Evolutionary conservation across 2,329 filamentous ascomycete genomes (phyloP).

Genomic region (Sclerotinia sclerotiorum): DNA sequence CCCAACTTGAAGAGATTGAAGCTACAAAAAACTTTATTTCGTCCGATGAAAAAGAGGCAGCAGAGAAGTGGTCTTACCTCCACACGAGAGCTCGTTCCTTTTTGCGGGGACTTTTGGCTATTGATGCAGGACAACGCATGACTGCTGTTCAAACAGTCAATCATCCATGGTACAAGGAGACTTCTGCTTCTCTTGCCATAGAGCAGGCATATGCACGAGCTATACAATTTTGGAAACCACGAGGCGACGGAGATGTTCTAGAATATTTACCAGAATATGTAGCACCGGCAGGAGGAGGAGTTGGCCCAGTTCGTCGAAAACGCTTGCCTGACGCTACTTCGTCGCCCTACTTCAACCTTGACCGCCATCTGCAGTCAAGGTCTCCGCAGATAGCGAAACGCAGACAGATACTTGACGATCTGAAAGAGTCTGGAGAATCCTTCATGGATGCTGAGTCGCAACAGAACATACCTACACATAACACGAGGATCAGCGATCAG

Average conservation of each 20-base stretch:
- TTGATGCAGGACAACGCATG: constrained; percentile 40
- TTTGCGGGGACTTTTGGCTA: constrained; percentile 42
- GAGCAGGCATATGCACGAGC: constrained; percentile 34
- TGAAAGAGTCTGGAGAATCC: constrained; percentile 28
- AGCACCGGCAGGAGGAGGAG: not conserved
- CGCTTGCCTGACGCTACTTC: constrained; percentile 34
- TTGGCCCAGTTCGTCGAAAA: constrained; percentile 22
- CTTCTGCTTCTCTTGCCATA: constrained; percentile 32
- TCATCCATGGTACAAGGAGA: constrained; percentile 44
- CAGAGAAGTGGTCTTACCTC: constrained; percentile 27
- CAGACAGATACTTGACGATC: constrained; percentile 30
- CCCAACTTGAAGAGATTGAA: constrained; percentile 31
- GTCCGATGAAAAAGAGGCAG: constrained; percentile 18
- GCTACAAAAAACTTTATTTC: constrained; percentile 28
- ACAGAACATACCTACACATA: not conserved
- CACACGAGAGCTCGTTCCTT: constrained; percentile 32
- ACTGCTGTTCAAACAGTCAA: constrained; percentile 40
- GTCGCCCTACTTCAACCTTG: constrained; percentile 38
- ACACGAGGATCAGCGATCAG: not conserved
- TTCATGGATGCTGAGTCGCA: constrained; percentile 2
- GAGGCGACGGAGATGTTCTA: constrained; percentile 30
- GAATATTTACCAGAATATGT: constrained; percentile 30
- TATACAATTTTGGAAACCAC: constrained; percentile 35
- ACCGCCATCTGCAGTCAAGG: constrained; percentile 31
- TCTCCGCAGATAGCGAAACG: constrained; percentile 27